Evolutionary conservation across 2,329 filamentous ascomycete species (phyloP), one percentile per base, ranked within the genome.

Genomic region (Cladosporium sp.): DNA sequence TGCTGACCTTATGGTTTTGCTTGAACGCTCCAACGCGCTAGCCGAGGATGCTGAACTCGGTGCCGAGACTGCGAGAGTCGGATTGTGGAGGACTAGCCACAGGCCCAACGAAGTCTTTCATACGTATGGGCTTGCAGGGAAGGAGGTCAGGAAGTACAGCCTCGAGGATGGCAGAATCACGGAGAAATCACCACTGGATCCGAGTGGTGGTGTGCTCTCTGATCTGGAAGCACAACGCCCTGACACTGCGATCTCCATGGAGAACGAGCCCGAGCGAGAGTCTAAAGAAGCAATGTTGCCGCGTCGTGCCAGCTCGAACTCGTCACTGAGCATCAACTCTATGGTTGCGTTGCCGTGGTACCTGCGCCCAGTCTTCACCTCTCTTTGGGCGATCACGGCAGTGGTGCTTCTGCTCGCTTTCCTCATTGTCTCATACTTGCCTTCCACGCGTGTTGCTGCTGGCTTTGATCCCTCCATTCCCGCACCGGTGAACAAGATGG

Each of bases 11-110:
- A 81, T 94, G 42, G 83, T 87, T 1, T 78, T 97, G 10, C 80
- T 96, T 24, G 87, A 90, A 62, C 83, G 88, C 59, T 92, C 90
- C 62, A 96, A 96, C 71, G 84, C 87, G 17, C 80, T 91, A 49
- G 77, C 79, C 20, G 87, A 89, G 66, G 96, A 91, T 71, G 79
- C 82, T 12, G 83, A 84, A 3, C 83, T 84, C 0, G 79, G 84
- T 42, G 72, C 74, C 7, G 78, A 83, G 42, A 76, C 74, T 50
- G 81, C 78, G 66, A 83, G 79, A 60, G 80, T 97, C n/a, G 91
- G 92, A 6, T 95, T 95, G 73, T 97, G 92, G 90, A 83, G 83
- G 58, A 84, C 86, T 24, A 84, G 85, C 17, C 84, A 84, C 56
- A 79, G 80, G 60, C 80, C 82, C 4, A 79, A 78, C 19, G 84